These are phyloP conservation scores for Aquilaria agallochum DNA, from an alignment of 441 rosid species.

Conservation along the genomic window DNA sequence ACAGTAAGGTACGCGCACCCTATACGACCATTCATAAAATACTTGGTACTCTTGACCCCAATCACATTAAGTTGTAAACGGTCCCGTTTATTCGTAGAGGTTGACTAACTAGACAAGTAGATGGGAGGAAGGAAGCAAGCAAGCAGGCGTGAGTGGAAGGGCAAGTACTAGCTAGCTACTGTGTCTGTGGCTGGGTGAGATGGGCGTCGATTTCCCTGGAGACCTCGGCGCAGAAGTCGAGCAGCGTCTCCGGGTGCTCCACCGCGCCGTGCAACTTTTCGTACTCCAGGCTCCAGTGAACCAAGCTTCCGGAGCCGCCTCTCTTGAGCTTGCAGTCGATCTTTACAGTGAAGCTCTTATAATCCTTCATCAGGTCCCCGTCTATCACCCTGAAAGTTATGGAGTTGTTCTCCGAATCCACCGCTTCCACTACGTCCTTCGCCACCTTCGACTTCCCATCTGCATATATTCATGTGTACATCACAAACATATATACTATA, in stretches of 20 bases:
- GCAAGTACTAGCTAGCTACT: too few relatives aligned
- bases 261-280: constrained; percentile 22
- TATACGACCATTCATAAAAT: too few relatives aligned
- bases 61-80: too few relatives aligned
- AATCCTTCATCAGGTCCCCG: constrained; percentile 23
- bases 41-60: too few relatives aligned
- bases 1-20: too few relatives aligned
- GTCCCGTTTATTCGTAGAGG: too few relatives aligned
- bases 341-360: constrained; percentile 14
- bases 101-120: too few relatives aligned
- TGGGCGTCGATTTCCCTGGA: constrained; percentile 16
- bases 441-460: constrained; percentile 24
- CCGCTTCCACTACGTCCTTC: constrained; percentile 24
- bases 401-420: constrained; percentile 21
- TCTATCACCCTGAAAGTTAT: constrained; percentile 16
- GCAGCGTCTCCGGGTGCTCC: constrained; percentile 17
- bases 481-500: background rate
- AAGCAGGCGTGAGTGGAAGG: too few relatives aligned
- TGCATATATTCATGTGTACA: background rate
- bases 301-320: constrained; percentile 4
- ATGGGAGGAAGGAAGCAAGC: too few relatives aligned
- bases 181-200: constrained; percentile 1
- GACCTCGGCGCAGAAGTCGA: constrained; percentile 9
- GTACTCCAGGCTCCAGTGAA: constrained; percentile 13
- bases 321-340: constrained; percentile 17